A percentile compares a stretch with the other conserved stretches of the same genome.
Conservation (phyloP, 805 yeast species). For the Alloascoidea hylecoeti region DNA sequence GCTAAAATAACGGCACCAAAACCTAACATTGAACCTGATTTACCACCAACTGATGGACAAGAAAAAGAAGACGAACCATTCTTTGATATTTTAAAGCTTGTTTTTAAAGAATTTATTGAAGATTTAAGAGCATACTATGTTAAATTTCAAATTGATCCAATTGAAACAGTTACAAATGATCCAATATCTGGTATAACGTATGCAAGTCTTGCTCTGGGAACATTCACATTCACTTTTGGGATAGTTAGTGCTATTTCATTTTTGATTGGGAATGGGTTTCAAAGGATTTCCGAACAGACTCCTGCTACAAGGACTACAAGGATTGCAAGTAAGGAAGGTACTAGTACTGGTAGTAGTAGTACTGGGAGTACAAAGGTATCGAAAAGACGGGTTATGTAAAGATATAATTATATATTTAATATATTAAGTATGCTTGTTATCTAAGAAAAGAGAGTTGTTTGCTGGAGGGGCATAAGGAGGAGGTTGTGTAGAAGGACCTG, state of each 20-base stretch:
- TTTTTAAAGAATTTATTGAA: background rate
- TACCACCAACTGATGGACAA: background rate
- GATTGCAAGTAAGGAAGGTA: no score
- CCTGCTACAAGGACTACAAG: no score
- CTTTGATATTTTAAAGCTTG: background rate
- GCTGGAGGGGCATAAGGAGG: no score
- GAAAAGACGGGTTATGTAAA: no score
- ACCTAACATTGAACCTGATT: background rate
- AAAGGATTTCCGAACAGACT: background rate
- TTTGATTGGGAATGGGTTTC: background rate
- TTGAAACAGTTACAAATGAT: background rate
- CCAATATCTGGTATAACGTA: background rate
- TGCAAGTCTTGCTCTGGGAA: background rate
- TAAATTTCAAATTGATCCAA: background rate
- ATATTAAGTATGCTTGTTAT: no score
- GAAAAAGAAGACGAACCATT: background rate
- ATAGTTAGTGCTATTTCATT: background rate
- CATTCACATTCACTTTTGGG: background rate
- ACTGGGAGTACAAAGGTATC: no score
- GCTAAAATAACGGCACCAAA: constrained; percentile 4
- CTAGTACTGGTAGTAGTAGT: no score
- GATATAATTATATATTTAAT: no score
- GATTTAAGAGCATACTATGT: background rate
- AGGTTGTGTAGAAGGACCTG: no score
- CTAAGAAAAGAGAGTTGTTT: no score